Conservation (phyloP, 345 rosid species). For the Kernera saxatilis region DNA sequence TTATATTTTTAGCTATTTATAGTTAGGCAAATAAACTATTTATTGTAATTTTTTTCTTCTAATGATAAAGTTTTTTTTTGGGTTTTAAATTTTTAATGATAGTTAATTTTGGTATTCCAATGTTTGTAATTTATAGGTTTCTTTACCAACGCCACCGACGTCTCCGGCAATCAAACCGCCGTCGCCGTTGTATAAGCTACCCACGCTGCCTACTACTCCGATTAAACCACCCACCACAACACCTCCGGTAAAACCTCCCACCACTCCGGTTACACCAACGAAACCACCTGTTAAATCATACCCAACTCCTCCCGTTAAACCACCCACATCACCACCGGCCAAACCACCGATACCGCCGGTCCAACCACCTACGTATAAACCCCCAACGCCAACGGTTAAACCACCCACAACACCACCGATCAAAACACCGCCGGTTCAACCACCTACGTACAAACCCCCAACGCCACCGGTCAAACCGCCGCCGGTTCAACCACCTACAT, state of each 20-base stretch:
- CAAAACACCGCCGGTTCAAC: neutral
- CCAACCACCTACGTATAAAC: conserved; percentile 1
- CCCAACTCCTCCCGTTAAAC: conserved; percentile 1
- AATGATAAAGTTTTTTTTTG: too few relatives aligned
- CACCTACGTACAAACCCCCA: too few relatives aligned
- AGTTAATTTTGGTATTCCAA: neutral
- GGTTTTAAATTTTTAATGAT: too few relatives aligned
- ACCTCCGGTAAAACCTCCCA: conserved; percentile 24
- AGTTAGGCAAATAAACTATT: neutral
- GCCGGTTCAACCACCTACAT: conserved; percentile 5
- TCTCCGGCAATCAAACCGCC: conserved; percentile 20
- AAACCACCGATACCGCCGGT: neutral
- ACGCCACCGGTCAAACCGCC: conserved; percentile 1
- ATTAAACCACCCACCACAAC: conserved; percentile 20
- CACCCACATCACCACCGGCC: neutral
- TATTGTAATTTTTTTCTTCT: too few relatives aligned
- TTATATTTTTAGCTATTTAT: neutral
- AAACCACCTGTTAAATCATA: conserved; percentile 21
- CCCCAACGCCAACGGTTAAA: neutral
- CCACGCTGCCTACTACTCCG: conserved; percentile 21
- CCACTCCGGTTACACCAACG: conserved; percentile 20
- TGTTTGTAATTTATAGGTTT: conserved; percentile 11
- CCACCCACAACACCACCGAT: conserved; percentile 11
- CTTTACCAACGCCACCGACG: conserved; percentile 18
- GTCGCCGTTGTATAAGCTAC: conserved; percentile 21